Percentiles rank a stretch among this genome's conserved stretches.
Evolutionary conservation across 352 stramenopile genomes (phyloP).

Genomic region (Phytophthora cryptogea): DNA sequence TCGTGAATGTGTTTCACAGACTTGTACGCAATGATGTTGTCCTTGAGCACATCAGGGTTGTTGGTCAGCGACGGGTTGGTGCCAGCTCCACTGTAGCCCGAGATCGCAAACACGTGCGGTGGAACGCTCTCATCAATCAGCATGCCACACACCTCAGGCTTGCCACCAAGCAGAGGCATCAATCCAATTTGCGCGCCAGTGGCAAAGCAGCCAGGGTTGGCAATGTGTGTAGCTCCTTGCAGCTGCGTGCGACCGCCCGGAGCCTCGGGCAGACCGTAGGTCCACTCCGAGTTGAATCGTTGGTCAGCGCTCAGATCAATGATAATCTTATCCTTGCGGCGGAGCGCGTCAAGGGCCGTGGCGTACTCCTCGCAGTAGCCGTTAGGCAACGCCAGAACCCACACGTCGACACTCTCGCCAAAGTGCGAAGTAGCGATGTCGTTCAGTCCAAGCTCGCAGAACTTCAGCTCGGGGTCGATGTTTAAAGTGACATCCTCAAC

Average conservation of each 20-base stretch:
- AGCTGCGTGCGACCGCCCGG: conserved; percentile 63
- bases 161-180: conserved; percentile 76
- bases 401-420: conserved; percentile 84
- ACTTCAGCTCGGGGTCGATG: conserved; percentile 78
- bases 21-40: conserved; percentile 93
- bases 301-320: conserved; percentile 91
- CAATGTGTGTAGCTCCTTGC: conserved; percentile 74
- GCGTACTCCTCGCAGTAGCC: conserved; percentile 86
- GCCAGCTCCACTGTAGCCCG: conserved; percentile 87
- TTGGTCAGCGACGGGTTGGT: conserved; percentile 85
- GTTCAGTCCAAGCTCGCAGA: conserved; percentile 82
- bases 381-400: conserved; percentile 88
- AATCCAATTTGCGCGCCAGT: conserved; percentile 81
- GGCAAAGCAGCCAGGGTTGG: conserved; percentile 90
- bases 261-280: conserved; percentile 86
- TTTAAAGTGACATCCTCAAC: conserved; percentile 44
- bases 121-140: conserved; percentile 69
- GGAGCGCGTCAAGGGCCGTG: conserved; percentile 66
- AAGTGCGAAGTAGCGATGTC: conserved; percentile 69
- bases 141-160: conserved; percentile 51
- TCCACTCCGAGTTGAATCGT: conserved; percentile 86
- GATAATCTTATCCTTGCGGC: conserved; percentile 74
- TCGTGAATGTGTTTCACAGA: conserved; percentile 92
- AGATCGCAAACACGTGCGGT: conserved; percentile 88
- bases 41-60: conserved; percentile 71